Evolutionary conservation across 2,329 filamentous ascomycete species (phyloP).

Genomic region (Epichloe gansuensis): DNA sequence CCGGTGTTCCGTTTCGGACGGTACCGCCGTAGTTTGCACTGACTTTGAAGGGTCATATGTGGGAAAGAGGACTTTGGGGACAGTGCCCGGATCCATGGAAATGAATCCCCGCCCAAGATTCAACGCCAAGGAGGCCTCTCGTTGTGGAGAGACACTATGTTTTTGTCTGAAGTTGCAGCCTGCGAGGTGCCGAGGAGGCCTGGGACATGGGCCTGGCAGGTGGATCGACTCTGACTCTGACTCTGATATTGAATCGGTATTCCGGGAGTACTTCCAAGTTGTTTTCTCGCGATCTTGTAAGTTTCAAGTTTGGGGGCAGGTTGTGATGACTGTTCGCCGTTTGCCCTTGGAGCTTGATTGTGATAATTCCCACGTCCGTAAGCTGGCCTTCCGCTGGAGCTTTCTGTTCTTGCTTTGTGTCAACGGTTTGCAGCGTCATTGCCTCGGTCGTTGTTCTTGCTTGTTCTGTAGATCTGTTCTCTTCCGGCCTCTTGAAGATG

Average conservation of each 20-base stretch:
- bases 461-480: not conserved
- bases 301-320: not conserved
- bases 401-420: constrained; percentile 1
- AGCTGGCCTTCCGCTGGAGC: not conserved
- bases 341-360: not conserved
- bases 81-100: constrained; percentile 10
- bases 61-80: constrained; percentile 14
- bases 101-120: constrained; percentile 11
- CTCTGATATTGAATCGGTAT: not conserved
- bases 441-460: not conserved
- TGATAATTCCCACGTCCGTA: not conserved
- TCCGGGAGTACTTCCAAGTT: not conserved
- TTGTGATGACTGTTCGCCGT: not conserved
- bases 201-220: constrained; percentile 9
- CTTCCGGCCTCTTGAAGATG: constrained; percentile 8
- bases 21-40: not conserved
- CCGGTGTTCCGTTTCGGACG: not conserved
- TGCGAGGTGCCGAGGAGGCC: constrained; percentile 1
- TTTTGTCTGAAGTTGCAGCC: constrained; percentile 3
- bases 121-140: constrained; percentile 14
- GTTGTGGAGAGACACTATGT: constrained; percentile 14
- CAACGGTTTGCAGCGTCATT: not conserved
- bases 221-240: not conserved
- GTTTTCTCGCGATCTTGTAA: constrained; percentile 11
- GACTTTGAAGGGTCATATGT: constrained; percentile 9